Evolutionary conservation across 139 green algal species (phyloP), one percentile per base, ranked within the genome.

Genomic region (Chlorella vulgaris): DNA sequence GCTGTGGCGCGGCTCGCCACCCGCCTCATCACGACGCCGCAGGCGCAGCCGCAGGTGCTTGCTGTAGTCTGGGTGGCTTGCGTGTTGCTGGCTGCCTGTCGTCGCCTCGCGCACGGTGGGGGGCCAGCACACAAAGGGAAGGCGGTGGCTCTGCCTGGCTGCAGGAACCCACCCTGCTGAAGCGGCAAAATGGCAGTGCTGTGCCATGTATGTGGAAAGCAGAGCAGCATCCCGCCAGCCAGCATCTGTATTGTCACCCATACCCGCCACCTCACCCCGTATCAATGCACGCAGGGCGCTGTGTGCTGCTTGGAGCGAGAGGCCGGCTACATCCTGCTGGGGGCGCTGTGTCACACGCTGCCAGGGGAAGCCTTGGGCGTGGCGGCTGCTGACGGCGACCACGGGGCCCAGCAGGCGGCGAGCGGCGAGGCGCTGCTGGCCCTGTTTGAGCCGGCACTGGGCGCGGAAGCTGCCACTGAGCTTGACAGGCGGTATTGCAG

Each of bases 271-370:
- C n/a, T n/a, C 38, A 36, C 40, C 15, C 38, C 29, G 18, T 65
- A 28, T 65, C 5, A 28, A 10, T 38, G 29, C 39, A 36, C 2
- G 78, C 68, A n/a, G 53, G 69, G 35, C 42, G 65, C 40, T 79
- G 83, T 81, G 28, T 6, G 22, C 35, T 84, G 82, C 63, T 36
- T 87, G 2, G 86, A 93, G 63, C 85, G 88, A 0, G 93, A 94
- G 68, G 89, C 90, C 0, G 93, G 92, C 40, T 96, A 93, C 84
- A 89, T 93, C 58, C 62, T 96, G 82, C 84, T 96, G 38, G 87
- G 85, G 26, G 80, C 86, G 29, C 83, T 96, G 42, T 91, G 86
- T 36, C n/a, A 61, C 65, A 26, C 47, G 28, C 42, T 83, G 76
- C 80, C 78, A 3, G 60, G 53, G 8, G 38, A 86, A n/a, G 22